Evolutionary conservation across 192 early-diverging fungal species (phyloP), one percentile per base, ranked within the genome.

Genomic region (Coemansia interrupta): DNA sequence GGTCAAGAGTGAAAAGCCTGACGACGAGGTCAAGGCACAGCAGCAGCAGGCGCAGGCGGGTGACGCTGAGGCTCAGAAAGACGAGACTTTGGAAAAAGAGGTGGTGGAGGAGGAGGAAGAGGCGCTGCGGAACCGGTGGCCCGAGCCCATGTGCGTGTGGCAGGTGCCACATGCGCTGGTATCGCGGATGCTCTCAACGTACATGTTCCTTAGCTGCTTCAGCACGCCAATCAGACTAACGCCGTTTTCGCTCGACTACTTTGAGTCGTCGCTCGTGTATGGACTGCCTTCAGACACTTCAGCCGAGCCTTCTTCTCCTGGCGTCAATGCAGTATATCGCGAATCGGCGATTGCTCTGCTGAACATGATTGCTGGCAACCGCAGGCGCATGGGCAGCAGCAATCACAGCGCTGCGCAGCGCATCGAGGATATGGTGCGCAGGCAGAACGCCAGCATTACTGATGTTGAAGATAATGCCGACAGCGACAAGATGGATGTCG

Each of bases 221-320:
- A 79, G 86, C 39, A 68, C 82, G 20, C 85, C 91, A 14, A 64
- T 96, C 2, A 68, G 80, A 29, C 61, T 94, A 20, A 68, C 70
- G 9, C 85, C 90, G 5, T 89, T 87, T 54, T 83, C 84, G n/a
- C 72, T 96, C 28, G 87, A 92, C 61, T 86, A 87, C 36, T 92
- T 93, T 66, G 83, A 88, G 46, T 58, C 83, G 3, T 84, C 87
- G 4, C 69, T 94, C 0, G 61, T 80, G 10, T 81, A 86, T 54
- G 63, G 60, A 11, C 32, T 36, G 5, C 32, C 32, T 8, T 10
- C 32, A 1, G 32, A 11, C 32, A 8, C 8, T 11, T 7, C 32
- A 36, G 9, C 2, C 32, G 32, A 36, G 32, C 9, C 10, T 1
- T 36, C 32, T 6, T 36, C 5, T 36, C 32, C 6, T 10, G 32